Percentiles rank a stretch among this genome's conserved stretches.
phyloP scores from a whole-genome alignment of 768 basidiomycete genomes.

The Daedalea quercina region DNA sequence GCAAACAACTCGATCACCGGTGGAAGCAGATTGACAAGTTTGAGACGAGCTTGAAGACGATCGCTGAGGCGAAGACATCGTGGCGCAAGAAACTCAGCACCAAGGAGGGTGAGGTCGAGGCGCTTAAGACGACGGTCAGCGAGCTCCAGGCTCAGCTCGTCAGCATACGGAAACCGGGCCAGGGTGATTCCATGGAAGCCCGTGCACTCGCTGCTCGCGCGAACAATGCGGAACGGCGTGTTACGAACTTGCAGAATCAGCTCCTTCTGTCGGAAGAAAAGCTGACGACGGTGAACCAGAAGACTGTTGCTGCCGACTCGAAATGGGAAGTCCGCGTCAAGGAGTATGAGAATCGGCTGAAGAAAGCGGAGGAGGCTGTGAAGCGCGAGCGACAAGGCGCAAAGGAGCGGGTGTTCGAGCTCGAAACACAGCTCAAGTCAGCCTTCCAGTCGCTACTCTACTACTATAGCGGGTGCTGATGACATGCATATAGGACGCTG shows the following conservation, averaged over 20 bases:
- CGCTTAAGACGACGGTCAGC: slow-evolving; percentile 68
- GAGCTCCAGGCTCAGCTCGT: slow-evolving; percentile 72
- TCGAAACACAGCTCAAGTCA: slow-evolving; percentile 65
- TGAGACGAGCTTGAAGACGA: slow-evolving; percentile 76
- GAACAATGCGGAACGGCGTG: slow-evolving; percentile 79
- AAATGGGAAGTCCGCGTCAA: slow-evolving; percentile 96
- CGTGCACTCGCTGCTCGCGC: slow-evolving; percentile 67
- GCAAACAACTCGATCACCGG: slow-evolving; percentile 79
- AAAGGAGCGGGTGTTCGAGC: slow-evolving; percentile 84
- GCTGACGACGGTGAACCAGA: slow-evolving; percentile 66
- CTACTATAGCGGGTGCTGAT: background rate
- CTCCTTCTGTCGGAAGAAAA: slow-evolving; percentile 80
- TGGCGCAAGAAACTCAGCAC: slow-evolving; percentile 80
- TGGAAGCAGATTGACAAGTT: slow-evolving; percentile 95
- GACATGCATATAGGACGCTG: slow-evolving; percentile 1
- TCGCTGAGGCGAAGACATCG: slow-evolving; percentile 70
- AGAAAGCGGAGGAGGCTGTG: slow-evolving; percentile 83
- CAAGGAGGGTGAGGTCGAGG: slow-evolving; percentile 88
- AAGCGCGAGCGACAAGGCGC: slow-evolving; percentile 92
- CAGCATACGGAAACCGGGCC: slow-evolving; percentile 37
- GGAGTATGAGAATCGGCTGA: slow-evolving; percentile 80
- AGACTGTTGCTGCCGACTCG: slow-evolving; percentile 62
- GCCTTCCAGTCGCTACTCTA: background rate
- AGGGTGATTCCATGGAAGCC: slow-evolving; percentile 62
- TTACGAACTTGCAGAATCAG: slow-evolving; percentile 82